These are phyloP conservation scores for Boehmeria nivea DNA, from an alignment of 306 rosid genomes.

Conservation along the genomic window DNA sequence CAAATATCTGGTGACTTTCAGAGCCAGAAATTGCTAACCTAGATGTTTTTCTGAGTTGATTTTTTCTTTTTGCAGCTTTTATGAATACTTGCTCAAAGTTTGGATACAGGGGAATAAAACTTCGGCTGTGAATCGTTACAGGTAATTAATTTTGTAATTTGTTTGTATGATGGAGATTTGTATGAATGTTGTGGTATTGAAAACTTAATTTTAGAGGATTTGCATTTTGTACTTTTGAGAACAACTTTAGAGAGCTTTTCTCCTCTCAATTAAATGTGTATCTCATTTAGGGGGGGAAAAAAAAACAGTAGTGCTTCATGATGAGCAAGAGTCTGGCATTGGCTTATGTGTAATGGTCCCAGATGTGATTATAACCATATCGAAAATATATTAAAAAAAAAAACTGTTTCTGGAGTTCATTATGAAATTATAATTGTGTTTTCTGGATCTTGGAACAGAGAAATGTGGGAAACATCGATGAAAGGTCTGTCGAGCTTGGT, in stretches of 20 bases:
- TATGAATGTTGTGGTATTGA: no score
- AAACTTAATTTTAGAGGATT: no score
- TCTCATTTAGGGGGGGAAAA: no score
- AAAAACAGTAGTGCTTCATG: no score
- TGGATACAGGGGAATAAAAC: conserved; percentile 95
- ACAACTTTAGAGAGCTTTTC: no score
- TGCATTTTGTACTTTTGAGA: no score
- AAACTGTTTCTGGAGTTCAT: background rate
- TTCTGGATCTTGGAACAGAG: conserved; percentile 60
- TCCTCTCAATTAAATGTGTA: no score
- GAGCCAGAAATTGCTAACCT: background rate
- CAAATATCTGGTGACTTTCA: background rate
- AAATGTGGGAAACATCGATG: conserved; percentile 99
- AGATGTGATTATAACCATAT: no score
- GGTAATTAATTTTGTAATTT: conserved; percentile 42
- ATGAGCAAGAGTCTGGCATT: no score
- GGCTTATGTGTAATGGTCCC: no score
- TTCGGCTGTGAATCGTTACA: conserved; percentile 65
- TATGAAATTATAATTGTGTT: conserved; percentile 16
- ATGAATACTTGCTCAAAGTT: conserved; percentile 95
- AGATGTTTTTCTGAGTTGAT: conserved; percentile 5
- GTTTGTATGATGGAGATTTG: background rate
- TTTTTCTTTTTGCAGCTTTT: conserved; percentile 66
- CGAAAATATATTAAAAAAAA: no score
- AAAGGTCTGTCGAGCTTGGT: conserved; percentile 69